Percentiles rank a stretch among this genome's conserved stretches.
Conservation (phyloP, 2,329 filamentous ascomycete genomes). For the Hawksworthiomyces lignivorus region DNA sequence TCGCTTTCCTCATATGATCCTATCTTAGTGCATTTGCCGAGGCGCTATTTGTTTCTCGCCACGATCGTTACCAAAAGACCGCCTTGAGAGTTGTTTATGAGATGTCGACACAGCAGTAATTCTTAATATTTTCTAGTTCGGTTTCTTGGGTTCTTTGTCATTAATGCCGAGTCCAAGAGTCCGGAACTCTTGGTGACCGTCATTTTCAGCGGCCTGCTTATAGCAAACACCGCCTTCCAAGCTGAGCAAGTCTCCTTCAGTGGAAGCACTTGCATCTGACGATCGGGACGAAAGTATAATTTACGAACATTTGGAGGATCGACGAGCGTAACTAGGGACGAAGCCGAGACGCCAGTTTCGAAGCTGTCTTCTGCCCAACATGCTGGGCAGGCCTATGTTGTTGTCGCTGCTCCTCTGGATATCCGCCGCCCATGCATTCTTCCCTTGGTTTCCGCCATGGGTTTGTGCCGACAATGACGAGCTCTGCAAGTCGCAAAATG, state of each 20-base stretch:
- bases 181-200: neutral
- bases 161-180: neutral
- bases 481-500: conserved; percentile 19
- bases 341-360: too few species aligned
- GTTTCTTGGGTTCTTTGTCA: neutral
- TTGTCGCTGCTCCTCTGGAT: conserved; percentile 42
- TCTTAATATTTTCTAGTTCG: too few species aligned
- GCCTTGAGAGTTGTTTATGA: too few species aligned
- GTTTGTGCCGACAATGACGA: conserved; percentile 20
- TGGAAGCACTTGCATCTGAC: conserved; percentile 12
- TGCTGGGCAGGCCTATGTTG: conserved; percentile 31
- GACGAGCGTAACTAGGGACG: too few species aligned
- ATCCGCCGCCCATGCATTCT: conserved; percentile 39
- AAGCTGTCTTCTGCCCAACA: conserved; percentile 21
- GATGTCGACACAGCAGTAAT: too few species aligned
- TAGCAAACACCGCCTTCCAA: too few species aligned
- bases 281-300: too few species aligned
- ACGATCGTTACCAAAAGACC: too few species aligned
- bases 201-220: too few species aligned
- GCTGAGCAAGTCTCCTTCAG: conserved; percentile 15
- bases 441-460: conserved; percentile 32
- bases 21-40: too few species aligned
- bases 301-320: too few species aligned
- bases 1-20: conserved; percentile 1
- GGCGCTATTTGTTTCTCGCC: too few species aligned